These are phyloP conservation scores for Fusarium abutilonis DNA, from an alignment of 2,329 filamentous ascomycete genomes.

Conservation along the genomic window DNA sequence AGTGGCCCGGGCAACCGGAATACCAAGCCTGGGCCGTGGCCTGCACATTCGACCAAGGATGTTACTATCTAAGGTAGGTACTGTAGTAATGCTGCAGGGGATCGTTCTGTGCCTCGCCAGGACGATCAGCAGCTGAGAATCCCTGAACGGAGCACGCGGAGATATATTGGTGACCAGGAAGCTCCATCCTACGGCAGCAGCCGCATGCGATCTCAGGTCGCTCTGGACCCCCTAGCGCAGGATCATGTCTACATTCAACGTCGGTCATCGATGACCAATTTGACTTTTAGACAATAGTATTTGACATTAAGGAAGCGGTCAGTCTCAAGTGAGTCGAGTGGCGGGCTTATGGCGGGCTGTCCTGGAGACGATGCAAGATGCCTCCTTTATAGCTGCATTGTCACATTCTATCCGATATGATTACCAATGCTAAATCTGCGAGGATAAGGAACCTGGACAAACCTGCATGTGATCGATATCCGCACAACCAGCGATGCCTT, in stretches of 20 bases:
- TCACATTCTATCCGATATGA: conserved; percentile 13
- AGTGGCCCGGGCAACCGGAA: conserved; percentile 17
- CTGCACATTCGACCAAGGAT: conserved; percentile 29
- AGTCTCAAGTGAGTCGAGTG: not conserved
- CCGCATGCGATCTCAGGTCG: conserved; percentile 36
- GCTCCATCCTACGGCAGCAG: conserved; percentile 35
- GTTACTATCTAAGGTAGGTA: conserved; percentile 6
- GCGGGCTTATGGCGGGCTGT: conserved; percentile 1
- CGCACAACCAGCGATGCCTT: conserved; percentile 2
- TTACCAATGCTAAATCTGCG: conserved; percentile 7
- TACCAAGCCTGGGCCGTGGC: conserved; percentile 12
- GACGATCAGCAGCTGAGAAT: conserved; percentile 35
- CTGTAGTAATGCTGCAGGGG: conserved; percentile 30
- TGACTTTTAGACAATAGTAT: conserved; percentile 1
- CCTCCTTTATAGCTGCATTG: conserved; percentile 4
- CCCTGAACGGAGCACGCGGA: conserved; percentile 17
- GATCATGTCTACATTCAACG: conserved; percentile 10
- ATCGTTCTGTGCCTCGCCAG: conserved; percentile 37
- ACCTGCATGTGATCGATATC: conserved; percentile 8
- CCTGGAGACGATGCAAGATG: conserved; percentile 1
- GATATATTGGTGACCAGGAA: conserved; percentile 8
- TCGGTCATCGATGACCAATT: conserved; percentile 2
- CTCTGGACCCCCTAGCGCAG: conserved; percentile 8
- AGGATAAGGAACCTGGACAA: conserved; percentile 3
- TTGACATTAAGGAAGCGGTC: not conserved